phyloP scores from a whole-genome alignment of 345 rosid genomes.

The Trapa incisa region DNA sequence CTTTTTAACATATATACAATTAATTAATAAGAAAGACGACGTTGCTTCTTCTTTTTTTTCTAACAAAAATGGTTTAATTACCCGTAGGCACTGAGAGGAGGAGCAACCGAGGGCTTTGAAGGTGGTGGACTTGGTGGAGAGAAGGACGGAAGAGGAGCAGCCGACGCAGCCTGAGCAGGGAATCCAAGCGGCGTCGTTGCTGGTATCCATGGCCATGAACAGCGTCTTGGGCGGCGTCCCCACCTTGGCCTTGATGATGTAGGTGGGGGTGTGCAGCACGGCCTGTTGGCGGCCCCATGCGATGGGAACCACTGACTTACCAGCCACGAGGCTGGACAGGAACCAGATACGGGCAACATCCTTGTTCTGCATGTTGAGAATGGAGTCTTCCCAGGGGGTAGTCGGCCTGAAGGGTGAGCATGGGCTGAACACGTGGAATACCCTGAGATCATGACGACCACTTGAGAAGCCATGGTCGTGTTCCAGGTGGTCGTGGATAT shows the following conservation, averaged over 20 bases:
- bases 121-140: constrained; percentile 41
- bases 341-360: constrained; percentile 66
- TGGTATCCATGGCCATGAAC: constrained; percentile 24
- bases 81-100: constrained; percentile 77
- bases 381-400: constrained; percentile 69
- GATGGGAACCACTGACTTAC: constrained; percentile 41
- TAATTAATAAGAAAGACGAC: too few relatives aligned
- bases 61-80: constrained; percentile 5
- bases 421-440: constrained; percentile 62
- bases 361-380: constrained; percentile 48
- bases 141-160: constrained; percentile 39
- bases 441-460: constrained; percentile 24
- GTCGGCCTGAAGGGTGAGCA: constrained; percentile 66
- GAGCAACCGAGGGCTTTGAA: constrained; percentile 46
- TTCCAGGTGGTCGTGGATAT: too few relatives aligned
- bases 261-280: constrained; percentile 21
- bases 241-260: constrained; percentile 15
- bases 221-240: constrained; percentile 26
- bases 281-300: constrained; percentile 22
- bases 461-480: too few relatives aligned
- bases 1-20: too few relatives aligned
- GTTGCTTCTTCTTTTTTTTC: too few relatives aligned
- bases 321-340: constrained; percentile 62
- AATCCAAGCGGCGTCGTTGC: constrained; percentile 24
- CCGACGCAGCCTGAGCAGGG: constrained; percentile 27